A percentile compares a stretch with the other conserved stretches of the same genome.
Conservation (phyloP, 345 rosid species). For the Brassica incana region DNA sequence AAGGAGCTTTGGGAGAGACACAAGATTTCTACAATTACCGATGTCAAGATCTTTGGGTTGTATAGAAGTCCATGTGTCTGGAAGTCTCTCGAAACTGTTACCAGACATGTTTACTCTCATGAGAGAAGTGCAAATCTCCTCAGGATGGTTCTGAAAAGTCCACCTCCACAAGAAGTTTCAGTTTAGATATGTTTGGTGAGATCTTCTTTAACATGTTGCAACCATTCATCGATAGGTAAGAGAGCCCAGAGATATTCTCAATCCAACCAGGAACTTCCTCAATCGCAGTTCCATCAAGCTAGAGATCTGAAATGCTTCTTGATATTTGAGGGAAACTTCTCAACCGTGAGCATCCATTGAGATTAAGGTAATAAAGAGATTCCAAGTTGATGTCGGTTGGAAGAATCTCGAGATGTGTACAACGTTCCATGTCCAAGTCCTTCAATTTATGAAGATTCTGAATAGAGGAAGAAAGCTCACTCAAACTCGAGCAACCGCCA, state of each 20-base stretch:
- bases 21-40: background rate
- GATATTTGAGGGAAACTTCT: conserved; percentile 20
- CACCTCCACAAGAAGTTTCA: conserved; percentile 5
- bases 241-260: background rate
- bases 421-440: conserved; percentile 4
- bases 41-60: background rate
- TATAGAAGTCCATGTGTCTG: conserved; percentile 4
- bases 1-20: conserved; percentile 8
- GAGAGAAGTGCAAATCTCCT: background rate
- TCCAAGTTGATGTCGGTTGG: background rate
- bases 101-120: background rate
- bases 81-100: background rate
- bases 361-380: conserved; percentile 10
- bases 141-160: background rate
- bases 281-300: conserved; percentile 16
- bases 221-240: background rate
- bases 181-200: conserved; percentile 14
- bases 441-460: conserved; percentile 8
- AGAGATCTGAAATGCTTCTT: background rate
- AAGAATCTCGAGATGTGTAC: conserved; percentile 2
- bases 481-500: conserved; percentile 21
- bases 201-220: conserved; percentile 12
- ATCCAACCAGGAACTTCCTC: conserved; percentile 22
- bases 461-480: conserved; percentile 3
- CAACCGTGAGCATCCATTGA: conserved; percentile 19